Evolutionary conservation across 108 stramenopile genomes (phyloP).

Genomic region (Conticribra guillardii): DNA sequence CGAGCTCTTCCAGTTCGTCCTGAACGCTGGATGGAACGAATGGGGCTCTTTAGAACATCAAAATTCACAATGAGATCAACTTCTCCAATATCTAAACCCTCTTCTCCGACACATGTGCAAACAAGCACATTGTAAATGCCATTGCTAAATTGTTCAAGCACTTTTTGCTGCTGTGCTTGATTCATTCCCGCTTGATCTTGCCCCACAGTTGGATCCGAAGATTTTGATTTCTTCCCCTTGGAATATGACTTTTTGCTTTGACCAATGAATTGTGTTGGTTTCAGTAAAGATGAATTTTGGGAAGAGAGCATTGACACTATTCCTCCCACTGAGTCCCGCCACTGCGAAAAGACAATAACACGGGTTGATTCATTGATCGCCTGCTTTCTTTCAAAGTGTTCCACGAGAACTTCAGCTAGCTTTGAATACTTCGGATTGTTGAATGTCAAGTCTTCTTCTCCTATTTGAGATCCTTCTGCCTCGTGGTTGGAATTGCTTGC

Average conservation of each 20-base stretch:
- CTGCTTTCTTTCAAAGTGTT: constrained; percentile 76
- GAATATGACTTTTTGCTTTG: constrained; percentile 31
- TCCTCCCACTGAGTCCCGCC: constrained; percentile 76
- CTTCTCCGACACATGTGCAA: constrained; percentile 94
- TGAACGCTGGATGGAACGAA: constrained; percentile 58
- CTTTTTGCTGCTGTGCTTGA: constrained; percentile 85
- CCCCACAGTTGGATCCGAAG: constrained; percentile 3
- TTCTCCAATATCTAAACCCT: constrained; percentile 94
- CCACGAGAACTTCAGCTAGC: constrained; percentile 71
- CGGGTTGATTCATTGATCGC: constrained; percentile 59
- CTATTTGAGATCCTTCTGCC: background rate
- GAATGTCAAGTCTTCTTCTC: constrained; percentile 15
- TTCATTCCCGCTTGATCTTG: constrained; percentile 69
- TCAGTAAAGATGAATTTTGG: constrained; percentile 45
- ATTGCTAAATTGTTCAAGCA: constrained; percentile 76
- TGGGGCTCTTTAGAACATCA: constrained; percentile 84
- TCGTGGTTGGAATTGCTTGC: constrained; percentile 41
- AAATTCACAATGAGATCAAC: constrained; percentile 96
- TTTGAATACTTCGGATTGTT: constrained; percentile 86
- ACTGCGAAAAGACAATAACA: constrained; percentile 91
- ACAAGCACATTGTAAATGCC: constrained; percentile 91
- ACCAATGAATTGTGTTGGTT: constrained; percentile 74
- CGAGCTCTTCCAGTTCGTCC: constrained; percentile 93
- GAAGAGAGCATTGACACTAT: constrained; percentile 63
- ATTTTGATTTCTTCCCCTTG: constrained; percentile 18